These are phyloP conservation scores for Hordeum marinum DNA, from an alignment of 176 grass and related monocot genomes.

Conservation along the genomic window DNA sequence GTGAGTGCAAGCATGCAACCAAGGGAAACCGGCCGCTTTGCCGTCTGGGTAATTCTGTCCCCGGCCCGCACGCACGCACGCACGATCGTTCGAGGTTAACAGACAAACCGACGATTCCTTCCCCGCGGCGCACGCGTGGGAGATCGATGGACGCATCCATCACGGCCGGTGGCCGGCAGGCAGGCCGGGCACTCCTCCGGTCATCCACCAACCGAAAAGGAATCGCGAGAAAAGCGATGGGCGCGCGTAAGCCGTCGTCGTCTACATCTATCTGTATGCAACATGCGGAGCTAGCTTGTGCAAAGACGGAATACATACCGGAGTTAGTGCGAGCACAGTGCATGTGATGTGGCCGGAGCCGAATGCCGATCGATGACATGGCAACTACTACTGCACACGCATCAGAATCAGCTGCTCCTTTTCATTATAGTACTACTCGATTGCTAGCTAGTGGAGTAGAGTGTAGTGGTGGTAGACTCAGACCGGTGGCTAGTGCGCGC, in stretches of 20 bases:
- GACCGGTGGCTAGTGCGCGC: not conserved
- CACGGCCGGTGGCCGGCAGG: not conserved
- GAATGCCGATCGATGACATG: conserved; percentile 10
- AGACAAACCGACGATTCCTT: not conserved
- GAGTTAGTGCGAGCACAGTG: not conserved
- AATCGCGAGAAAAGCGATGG: not conserved
- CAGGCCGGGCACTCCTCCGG: not conserved
- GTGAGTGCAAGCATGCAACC: not conserved
- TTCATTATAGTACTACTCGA: not conserved
- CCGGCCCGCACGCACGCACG: not conserved
- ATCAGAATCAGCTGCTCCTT: not conserved
- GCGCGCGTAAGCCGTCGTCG: not conserved
- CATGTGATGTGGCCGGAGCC: not conserved
- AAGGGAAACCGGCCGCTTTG: not conserved
- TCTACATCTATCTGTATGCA: not conserved
- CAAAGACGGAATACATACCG: not conserved
- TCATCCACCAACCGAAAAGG: not conserved
- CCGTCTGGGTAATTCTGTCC: not conserved
- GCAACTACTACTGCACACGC: not conserved
- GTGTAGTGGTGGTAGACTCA: not conserved
- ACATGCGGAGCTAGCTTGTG: not conserved
- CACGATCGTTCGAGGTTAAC: not conserved
- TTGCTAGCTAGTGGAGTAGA: not conserved
- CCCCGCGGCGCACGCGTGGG: not conserved
- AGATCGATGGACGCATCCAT: not conserved